Conservation (phyloP, 2,329 filamentous ascomycete species). For the Paraphoma sp. region DNA sequence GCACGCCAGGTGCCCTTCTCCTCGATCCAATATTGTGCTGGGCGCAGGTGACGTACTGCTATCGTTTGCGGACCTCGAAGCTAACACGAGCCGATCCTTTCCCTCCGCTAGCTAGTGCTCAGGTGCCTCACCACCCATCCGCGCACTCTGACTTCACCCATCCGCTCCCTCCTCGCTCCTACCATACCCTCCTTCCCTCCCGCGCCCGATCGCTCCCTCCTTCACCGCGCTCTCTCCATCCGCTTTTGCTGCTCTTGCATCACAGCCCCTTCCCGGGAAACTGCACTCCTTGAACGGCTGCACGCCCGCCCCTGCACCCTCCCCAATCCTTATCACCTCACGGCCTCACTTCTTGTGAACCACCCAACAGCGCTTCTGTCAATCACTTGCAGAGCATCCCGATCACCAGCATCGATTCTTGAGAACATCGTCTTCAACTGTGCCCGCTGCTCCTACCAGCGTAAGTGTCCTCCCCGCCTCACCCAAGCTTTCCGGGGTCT, state of each 20-base stretch:
- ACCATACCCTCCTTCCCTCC: slow-evolving; percentile 25
- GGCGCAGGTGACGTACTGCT: slow-evolving; percentile 35
- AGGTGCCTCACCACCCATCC: slow-evolving; percentile 23
- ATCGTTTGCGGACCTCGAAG: slow-evolving; percentile 32
- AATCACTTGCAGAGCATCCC: slow-evolving; percentile 39
- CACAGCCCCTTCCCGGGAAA: slow-evolving; percentile 43
- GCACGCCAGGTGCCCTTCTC: slow-evolving; percentile 8
- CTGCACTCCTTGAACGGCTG: slow-evolving; percentile 47
- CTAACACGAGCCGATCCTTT: slow-evolving; percentile 30
- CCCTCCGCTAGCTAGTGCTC: slow-evolving; percentile 25
- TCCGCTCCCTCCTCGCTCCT: slow-evolving; percentile 16
- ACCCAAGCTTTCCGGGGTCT: slow-evolving; percentile 32
- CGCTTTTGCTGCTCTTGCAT: slow-evolving; percentile 35
- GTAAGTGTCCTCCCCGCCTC: slow-evolving; percentile 37
- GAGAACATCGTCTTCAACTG: slow-evolving; percentile 35
- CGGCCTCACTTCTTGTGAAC: slow-evolving; percentile 20
- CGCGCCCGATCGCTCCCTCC: slow-evolving; percentile 45
- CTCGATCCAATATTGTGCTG: slow-evolving; percentile 4
- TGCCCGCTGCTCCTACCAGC: slow-evolving; percentile 28
- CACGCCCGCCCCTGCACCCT: slow-evolving; percentile 39
- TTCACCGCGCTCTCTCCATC: slow-evolving; percentile 46
- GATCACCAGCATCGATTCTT: slow-evolving; percentile 36
- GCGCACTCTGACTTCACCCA: slow-evolving; percentile 25
- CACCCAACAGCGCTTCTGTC: slow-evolving; percentile 21
- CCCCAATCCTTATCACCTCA: slow-evolving; percentile 46